phyloP scores from a whole-genome alignment of 257 asterid species.

The Forsythia suspensa region DNA sequence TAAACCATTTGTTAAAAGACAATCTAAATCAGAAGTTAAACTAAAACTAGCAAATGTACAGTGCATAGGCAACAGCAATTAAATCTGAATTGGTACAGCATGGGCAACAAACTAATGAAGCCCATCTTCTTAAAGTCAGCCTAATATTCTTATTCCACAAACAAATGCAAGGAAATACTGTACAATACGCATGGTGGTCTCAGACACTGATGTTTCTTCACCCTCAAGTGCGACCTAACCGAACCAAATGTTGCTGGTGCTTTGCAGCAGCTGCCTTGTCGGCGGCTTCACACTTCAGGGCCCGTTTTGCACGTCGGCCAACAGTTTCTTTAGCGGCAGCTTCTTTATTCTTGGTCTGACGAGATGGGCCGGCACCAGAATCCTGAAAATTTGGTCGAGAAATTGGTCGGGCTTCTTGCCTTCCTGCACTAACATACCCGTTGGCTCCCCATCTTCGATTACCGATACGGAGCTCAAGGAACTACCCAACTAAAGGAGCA shows the following conservation, averaged over 20 bases:
- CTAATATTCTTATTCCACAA: slow-evolving; percentile 2
- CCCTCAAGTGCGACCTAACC: slow-evolving; percentile 48
- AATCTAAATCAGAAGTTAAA: background rate
- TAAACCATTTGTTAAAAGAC: background rate
- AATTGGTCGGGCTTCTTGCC: slow-evolving; percentile 78
- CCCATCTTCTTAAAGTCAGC: background rate
- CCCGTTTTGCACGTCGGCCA: slow-evolving; percentile 92
- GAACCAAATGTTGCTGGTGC: slow-evolving; percentile 58
- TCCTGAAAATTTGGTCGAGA: slow-evolving; percentile 31
- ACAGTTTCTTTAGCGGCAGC: slow-evolving; percentile 36
- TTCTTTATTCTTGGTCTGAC: slow-evolving; percentile 45
- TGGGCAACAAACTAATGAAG: background rate
- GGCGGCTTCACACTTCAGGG: slow-evolving; percentile 79
- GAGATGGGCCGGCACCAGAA: slow-evolving; percentile 66
- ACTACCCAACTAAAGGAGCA: slow-evolving; percentile 26
- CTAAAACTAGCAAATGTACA: background rate
- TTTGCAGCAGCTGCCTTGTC: slow-evolving; percentile 74
- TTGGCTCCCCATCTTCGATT: slow-evolving; percentile 85
- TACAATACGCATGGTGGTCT: slow-evolving; percentile 4
- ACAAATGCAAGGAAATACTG: slow-evolving; percentile 12
- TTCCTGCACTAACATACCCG: slow-evolving; percentile 78
- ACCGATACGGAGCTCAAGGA: slow-evolving; percentile 65
- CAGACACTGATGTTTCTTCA: background rate
- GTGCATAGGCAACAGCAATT: background rate
- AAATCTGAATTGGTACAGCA: background rate